Base-by-base conservation (phyloP, 2,329 filamentous ascomycete species). In the Sordariomycetes sp. region DNA sequence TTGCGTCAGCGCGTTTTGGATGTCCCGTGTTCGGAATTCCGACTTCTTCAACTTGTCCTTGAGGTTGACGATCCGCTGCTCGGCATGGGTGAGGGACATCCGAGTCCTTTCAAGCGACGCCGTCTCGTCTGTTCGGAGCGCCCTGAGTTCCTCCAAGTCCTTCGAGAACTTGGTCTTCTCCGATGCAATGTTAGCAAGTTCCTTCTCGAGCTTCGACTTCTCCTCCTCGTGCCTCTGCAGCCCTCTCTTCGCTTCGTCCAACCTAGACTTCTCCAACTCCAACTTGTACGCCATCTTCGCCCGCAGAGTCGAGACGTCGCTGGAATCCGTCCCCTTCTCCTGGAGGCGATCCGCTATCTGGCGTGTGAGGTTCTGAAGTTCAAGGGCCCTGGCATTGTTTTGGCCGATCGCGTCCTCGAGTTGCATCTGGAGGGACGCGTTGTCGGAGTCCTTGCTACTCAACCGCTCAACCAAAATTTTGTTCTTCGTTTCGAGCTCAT, bases 321-420 rank as follows among this genome's bases (percentile, higher is more conserved):
- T 20, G n/a, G 46, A 14, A 14, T 32, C 48, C 24, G 28, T 14
- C 28, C 18, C 37, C 8, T 57, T 52, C n/a, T 32, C 46, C n/a
- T 66, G 61, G 18, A 72, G 59, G 10, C 59, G 55, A 5, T 43
- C 46, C 24, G 57, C 62, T 58, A 71, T 61, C 6, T 62, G 61
- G 1, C 58, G 50, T 14, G 65, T 57, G 28, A 63, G 53, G 6
- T 35, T 32, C 18, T 63, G 62, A 1, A 70, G 20, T n/a, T 61
- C 46, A 24, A 25, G n/a, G 43, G 7, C 60, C 48, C 32, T 64
- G 61, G 14, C 58, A 37, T 46, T 58, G 58, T 25, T 64, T 22
- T 40, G 25, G 18, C 43, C n/a, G 4, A 57, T 48, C 6, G 46
- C 48, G 12, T 34, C 32, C 32, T 53, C 48, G 5, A 57, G n/a